Evolutionary conservation across 2,329 filamentous ascomycete species (phyloP), one percentile per base, ranked within the genome.

Genomic region (Metarhizium album): DNA sequence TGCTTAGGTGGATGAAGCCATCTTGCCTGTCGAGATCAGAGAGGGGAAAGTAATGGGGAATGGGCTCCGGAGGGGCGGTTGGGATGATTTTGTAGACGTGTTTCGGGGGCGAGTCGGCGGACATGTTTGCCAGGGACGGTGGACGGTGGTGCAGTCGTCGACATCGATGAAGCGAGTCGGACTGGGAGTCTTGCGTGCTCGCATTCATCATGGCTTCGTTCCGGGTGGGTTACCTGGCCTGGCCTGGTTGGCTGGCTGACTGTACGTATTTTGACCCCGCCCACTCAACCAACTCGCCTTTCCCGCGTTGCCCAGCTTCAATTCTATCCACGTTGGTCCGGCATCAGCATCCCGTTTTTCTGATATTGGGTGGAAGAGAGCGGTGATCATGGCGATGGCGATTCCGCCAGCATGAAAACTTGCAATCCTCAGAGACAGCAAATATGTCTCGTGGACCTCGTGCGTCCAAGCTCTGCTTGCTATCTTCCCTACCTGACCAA

Each of bases 11-110:
- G 31, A 84, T 68, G 63, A 80, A 84, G 46, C 79, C 79, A 59
- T 83, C 80, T 35, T 75, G 71, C 55, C 66, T 64, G 62, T 84
- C 80, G 43, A 83, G 74, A 33, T 77, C 74, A 13, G 80, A 83
- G 53, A 79, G 70, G 14, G 80, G 79, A 49, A 79, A 76, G 52
- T 69, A 65, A 2, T 67, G 61, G 3, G 80, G 80, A 35, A 83
- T 67, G 2, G 78, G 76, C 22, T 70, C 65, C 7, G 73, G 73
- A 29, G 80, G 79, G 23, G 73, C 70, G 22, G 64, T 57, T 27
- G 78, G 74, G 37, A 80, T 64, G 59, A 84, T 83, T 59, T 84
- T 83, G 72, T 83, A 83, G 55, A 83, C 66, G 55, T 69, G 77
- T 59, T 58, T 52, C 4, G 55, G 47, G 62, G 72, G 53, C 67